A percentile compares a stretch with the other conserved stretches of the same genome.
These are phyloP conservation scores for Anethum foeniculum DNA, from an alignment of 140 eudicot genomes.

Conservation along the genomic window DNA sequence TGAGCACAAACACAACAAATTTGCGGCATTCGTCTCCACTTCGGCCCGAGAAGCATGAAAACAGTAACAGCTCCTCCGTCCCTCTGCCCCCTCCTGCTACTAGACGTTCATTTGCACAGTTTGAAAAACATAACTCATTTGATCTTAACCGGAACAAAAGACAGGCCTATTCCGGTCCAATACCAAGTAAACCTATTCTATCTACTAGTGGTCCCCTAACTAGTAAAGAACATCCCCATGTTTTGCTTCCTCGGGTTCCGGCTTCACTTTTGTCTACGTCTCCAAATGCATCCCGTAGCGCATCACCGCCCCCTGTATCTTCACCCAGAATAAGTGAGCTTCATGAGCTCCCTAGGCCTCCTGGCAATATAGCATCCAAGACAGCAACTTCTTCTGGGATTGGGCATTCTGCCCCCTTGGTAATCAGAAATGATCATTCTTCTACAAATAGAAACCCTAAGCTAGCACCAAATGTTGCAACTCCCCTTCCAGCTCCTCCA, in stretches of 20 bases:
- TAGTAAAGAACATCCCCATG: slow-evolving; percentile 38
- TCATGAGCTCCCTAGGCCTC: slow-evolving; percentile 94
- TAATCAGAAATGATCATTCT: slow-evolving; percentile 44
- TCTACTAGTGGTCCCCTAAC: slow-evolving; percentile 50
- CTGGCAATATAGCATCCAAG: slow-evolving; percentile 39
- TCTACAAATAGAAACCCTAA: slow-evolving; percentile 42
- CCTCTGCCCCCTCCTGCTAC: slow-evolving; percentile 62
- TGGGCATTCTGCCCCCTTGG: slow-evolving; percentile 62
- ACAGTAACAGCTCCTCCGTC: slow-evolving; percentile 23
- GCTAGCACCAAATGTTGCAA: slow-evolving; percentile 26
- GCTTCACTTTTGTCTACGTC: slow-evolving; percentile 19
- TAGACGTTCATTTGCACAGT: slow-evolving; percentile 33
- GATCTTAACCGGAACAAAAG: slow-evolving; percentile 49
- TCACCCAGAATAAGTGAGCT: slow-evolving; percentile 90
- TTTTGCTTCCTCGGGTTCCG: slow-evolving; percentile 18
- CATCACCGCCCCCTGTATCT: slow-evolving; percentile 53
- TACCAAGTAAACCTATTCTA: slow-evolving; percentile 38
- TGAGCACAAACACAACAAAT: slow-evolving; percentile 27
- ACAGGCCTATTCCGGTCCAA: slow-evolving; percentile 75
- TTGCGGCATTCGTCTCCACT: slow-evolving; percentile 46
- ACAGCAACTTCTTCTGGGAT: slow-evolving; percentile 32
- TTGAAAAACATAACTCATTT: slow-evolving; percentile 31
- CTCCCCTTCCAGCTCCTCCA: slow-evolving; percentile 80
- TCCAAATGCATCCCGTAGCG: slow-evolving; percentile 41
- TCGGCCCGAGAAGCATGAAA: slow-evolving; percentile 39